Conservation (phyloP, 2,329 filamentous ascomycete species). For the Fusarium hostae region DNA sequence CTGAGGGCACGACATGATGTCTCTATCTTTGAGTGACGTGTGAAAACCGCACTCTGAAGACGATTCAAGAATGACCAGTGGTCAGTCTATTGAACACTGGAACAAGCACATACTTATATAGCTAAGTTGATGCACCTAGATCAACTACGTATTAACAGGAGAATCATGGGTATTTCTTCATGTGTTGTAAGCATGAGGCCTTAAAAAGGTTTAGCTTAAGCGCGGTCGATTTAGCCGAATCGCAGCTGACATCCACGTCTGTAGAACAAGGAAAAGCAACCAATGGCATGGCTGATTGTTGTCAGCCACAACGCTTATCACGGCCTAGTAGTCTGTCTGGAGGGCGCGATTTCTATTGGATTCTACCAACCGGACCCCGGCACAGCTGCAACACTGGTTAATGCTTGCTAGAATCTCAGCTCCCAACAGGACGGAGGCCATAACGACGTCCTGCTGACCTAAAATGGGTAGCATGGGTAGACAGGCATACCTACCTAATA, state of each 20-base stretch:
- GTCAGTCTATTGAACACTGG: fast-evolving
- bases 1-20: slow-evolving; percentile 51
- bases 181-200: neutral
- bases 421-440: neutral
- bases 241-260: neutral
- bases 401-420: neutral
- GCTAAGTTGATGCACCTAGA: neutral
- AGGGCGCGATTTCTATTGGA: neutral
- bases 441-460: neutral
- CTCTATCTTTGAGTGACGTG: too few relatives aligned
- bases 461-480: neutral
- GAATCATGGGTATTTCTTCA: too few relatives aligned
- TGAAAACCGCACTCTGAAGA: neutral
- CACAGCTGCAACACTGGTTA: too few relatives aligned
- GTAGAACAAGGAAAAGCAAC: neutral
- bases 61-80: fast-evolving
- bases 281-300: neutral
- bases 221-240: neutral
- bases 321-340: neutral
- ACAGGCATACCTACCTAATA: neutral
- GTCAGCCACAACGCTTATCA: neutral
- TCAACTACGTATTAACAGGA: neutral
- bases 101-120: neutral
- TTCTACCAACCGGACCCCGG: neutral
- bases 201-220: neutral